phyloP scores from a whole-genome alignment of 2,329 filamentous ascomycete genomes.

The Sclerotiophoma versabilis region DNA sequence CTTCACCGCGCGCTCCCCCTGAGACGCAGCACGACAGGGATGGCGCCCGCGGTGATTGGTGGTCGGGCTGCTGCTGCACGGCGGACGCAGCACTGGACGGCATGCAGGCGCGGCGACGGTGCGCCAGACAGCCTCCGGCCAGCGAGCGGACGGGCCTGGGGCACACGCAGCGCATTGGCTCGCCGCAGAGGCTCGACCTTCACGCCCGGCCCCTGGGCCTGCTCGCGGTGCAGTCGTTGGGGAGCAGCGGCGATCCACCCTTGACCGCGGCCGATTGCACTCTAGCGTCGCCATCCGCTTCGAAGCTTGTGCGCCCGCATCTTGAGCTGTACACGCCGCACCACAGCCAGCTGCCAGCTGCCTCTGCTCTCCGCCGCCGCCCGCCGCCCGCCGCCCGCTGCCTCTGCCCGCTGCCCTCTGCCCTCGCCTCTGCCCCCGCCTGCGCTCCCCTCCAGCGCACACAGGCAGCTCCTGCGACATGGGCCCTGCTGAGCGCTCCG shows the following conservation, averaged over 20 bases:
- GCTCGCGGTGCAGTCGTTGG: not conserved
- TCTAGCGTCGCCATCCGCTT: constrained; percentile 7
- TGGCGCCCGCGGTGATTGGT: constrained; percentile 2
- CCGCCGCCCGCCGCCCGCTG: too few species aligned
- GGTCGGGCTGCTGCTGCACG: constrained; percentile 4
- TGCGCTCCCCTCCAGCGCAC: constrained; percentile 13
- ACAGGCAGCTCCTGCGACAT: constrained; percentile 35
- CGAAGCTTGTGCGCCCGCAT: constrained; percentile 7
- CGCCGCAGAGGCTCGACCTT: not conserved
- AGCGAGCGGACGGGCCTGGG: not conserved
- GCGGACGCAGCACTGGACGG: constrained; percentile 10
- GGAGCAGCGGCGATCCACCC: not conserved
- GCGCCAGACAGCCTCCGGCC: not conserved
- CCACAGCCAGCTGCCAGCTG: not conserved
- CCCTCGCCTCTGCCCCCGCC: not conserved
- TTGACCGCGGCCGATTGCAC: constrained; percentile 6
- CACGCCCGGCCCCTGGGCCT: not conserved
- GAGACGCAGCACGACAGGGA: constrained; percentile 17
- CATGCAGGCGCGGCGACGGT: not conserved
- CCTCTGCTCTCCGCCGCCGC: not conserved
- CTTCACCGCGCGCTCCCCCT: constrained; percentile 12
- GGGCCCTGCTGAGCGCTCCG: constrained; percentile 35
- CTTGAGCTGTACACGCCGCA: constrained; percentile 6
- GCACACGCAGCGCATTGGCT: not conserved
- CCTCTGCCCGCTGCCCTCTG: not conserved